Percentiles rank a stretch among this genome's conserved stretches.
Evolutionary conservation across 495 filamentous ascomycete genomes (phyloP).

Genomic region (Poronia punctata): DNA sequence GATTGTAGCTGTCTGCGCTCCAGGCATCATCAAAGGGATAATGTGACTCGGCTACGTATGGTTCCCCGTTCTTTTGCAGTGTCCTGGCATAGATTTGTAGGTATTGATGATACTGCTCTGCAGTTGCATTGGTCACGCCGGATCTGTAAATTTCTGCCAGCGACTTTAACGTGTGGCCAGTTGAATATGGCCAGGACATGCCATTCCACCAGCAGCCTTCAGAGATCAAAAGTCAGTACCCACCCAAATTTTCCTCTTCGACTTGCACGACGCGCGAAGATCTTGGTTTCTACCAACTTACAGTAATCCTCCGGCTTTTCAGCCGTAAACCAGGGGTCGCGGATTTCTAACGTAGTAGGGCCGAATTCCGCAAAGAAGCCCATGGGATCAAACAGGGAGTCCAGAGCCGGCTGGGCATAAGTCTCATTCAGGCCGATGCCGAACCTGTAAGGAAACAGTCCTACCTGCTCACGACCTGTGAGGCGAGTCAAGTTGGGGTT

Average conservation of each 20-base stretch:
- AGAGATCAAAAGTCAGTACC: not conserved
- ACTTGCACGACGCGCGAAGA: not conserved
- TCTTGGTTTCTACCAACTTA: not conserved
- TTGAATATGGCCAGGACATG: conserved; percentile 42
- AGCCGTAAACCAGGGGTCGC: conserved; percentile 34
- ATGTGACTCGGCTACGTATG: conserved; percentile 41
- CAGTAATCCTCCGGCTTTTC: conserved; percentile 34
- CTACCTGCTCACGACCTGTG: conserved; percentile 36
- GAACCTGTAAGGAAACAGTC: conserved; percentile 37
- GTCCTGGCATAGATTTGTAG: conserved; percentile 34
- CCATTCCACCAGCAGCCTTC: conserved; percentile 41
- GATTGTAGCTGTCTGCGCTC: conserved; percentile 33
- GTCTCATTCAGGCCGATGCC: conserved; percentile 29
- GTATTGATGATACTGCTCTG: conserved; percentile 30
- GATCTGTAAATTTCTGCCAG: conserved; percentile 30
- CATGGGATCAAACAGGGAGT: conserved; percentile 29
- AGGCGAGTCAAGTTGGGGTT: conserved; percentile 30
- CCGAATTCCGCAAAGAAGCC: conserved; percentile 36
- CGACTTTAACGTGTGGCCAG: conserved; percentile 28
- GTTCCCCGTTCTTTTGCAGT: conserved; percentile 36
- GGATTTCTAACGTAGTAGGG: conserved; percentile 38
- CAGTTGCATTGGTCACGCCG: conserved; percentile 22
- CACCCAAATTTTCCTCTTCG: not conserved
- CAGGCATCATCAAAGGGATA: conserved; percentile 34
- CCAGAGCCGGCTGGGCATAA: conserved; percentile 24